Evolutionary conservation across 352 stramenopile species (phyloP).

Genomic region (Globisporangium mamillatum): DNA sequence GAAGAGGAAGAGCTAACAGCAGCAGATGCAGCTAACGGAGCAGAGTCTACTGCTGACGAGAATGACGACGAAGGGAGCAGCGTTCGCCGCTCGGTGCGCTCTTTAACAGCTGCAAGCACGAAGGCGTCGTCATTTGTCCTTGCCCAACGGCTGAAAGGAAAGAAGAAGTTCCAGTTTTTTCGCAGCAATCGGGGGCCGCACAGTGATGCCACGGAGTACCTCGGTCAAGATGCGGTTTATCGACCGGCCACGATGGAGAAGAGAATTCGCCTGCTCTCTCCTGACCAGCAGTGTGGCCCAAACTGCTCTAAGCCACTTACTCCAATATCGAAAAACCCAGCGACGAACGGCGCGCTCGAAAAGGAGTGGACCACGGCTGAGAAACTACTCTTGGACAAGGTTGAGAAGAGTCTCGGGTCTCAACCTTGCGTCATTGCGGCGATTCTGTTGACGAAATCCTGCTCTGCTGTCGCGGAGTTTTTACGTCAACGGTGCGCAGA

Average conservation of each 20-base stretch:
- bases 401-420: constrained; percentile 32
- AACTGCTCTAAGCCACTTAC: constrained; percentile 21
- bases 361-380: constrained; percentile 40
- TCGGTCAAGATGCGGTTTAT: constrained; percentile 50
- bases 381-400: constrained; percentile 38
- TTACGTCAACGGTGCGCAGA: neutral
- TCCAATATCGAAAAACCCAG: constrained; percentile 4
- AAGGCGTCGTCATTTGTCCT: constrained; percentile 45
- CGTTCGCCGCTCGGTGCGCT: constrained; percentile 37
- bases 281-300: constrained; percentile 25
- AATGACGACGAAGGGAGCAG: constrained; percentile 13
- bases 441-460: constrained; percentile 43
- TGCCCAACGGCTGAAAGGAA: constrained; percentile 24
- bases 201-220: constrained; percentile 54
- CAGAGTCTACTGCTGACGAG: constrained; percentile 15
- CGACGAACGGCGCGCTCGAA: neutral
- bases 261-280: constrained; percentile 23
- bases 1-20: constrained; percentile 9
- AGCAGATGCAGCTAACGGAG: constrained; percentile 7
- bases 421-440: constrained; percentile 41
- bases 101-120: constrained; percentile 51
- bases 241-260: constrained; percentile 33
- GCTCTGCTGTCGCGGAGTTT: constrained; percentile 32
- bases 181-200: constrained; percentile 27
- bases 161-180: constrained; percentile 29